Conservation (phyloP, 2,329 filamentous ascomycete species). For the Scytalidium sp. region DNA sequence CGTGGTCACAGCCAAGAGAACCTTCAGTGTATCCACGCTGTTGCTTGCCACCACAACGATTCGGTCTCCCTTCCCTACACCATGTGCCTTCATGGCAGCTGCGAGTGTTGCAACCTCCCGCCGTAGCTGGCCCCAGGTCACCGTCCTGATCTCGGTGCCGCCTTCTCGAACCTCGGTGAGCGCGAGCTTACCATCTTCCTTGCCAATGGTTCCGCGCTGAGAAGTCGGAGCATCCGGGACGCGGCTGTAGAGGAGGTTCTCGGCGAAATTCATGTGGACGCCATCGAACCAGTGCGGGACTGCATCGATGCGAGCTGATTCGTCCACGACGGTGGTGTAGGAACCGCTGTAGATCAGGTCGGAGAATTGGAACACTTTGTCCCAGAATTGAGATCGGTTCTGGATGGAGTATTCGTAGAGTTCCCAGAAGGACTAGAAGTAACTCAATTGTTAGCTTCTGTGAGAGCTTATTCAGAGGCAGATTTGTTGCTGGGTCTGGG, state of each 20-base stretch:
- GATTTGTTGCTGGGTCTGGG: not conserved
- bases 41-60: conserved; percentile 75
- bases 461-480: not conserved
- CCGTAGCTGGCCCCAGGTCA: conserved; percentile 68
- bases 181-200: conserved; percentile 70
- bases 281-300: conserved; percentile 78
- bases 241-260: conserved; percentile 70
- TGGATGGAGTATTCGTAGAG: conserved; percentile 68
- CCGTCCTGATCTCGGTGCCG: conserved; percentile 47
- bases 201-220: conserved; percentile 50
- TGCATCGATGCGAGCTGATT: conserved; percentile 63
- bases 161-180: conserved; percentile 73
- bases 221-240: conserved; percentile 37
- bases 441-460: not conserved
- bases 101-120: conserved; percentile 55
- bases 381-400: conserved; percentile 63
- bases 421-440: conserved; percentile 59
- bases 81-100: conserved; percentile 63
- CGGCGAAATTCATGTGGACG: conserved; percentile 71
- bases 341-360: conserved; percentile 62
- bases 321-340: conserved; percentile 63
- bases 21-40: conserved; percentile 68
- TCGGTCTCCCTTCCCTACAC: conserved; percentile 69
- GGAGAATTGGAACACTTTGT: conserved; percentile 56
- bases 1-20: conserved; percentile 67